Evolutionary conservation across 805 yeast species (phyloP), one percentile per base, ranked within the genome.

Genomic region (Cyberlindnera maritima): DNA sequence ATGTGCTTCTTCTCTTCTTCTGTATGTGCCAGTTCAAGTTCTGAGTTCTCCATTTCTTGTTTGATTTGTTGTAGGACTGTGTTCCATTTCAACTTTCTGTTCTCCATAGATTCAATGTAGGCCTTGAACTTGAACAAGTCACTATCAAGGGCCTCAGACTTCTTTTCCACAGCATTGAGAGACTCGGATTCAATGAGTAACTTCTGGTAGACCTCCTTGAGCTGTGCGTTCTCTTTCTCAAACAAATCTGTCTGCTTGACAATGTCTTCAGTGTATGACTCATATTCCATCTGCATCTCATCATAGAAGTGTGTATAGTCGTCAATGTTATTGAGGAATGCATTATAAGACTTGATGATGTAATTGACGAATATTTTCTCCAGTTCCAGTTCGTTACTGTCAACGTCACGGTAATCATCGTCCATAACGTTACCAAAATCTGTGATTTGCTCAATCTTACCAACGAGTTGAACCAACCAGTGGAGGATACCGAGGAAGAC

Each of bases 401-500:
- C 65, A 39, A 60, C 62, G 17, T 63, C 66, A 17, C 56, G 64
- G 12, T 53, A 54, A 18, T 57, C 64, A 10, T 50, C 57, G 0
- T 52, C 58, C 3, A 53, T 48, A 12, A 68, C 6, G 63, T 53
- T 43, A 51, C 57, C 44, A 69, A 78, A 41, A 65, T 36, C 18
- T 11, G 55, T 36, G 1, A 53, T 36, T 35, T 60, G 58, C 41
- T 76, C 79, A 47, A 70, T 63, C 43, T 69, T 72, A 52, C 51
- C 60, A 56, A 72, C 81, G 50, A 80, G 71, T 53, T 80, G 79
- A 4, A 85, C 80, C 38, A 90, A 62, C 97, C 97, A 90, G 62
- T 85, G 82, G 19, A 90, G 67, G 77, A 91, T 79, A 1, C 94
- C 96, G 36, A 90, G 64, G 54, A 88, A 87, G 8, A 77, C 76